Percentiles rank a stretch among this genome's conserved stretches.
Conservation (phyloP, 805 yeast genomes). For the Groenewaldozyma salmanticensis region DNA sequence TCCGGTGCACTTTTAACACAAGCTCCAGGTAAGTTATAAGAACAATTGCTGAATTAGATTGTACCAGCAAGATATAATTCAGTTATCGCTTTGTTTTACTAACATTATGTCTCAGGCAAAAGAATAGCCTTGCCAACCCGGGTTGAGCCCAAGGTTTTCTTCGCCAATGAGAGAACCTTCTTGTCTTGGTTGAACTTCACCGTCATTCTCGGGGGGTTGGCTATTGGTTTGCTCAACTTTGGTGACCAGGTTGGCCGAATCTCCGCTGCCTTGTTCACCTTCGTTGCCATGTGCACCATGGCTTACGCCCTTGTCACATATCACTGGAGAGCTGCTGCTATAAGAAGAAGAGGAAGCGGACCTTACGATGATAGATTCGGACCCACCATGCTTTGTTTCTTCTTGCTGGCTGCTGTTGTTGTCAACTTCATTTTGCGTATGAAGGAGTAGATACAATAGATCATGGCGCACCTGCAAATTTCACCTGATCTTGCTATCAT, state of each 20-base stretch:
- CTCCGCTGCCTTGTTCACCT: slow-evolving; percentile 87
- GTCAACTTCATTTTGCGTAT: slow-evolving; percentile 85
- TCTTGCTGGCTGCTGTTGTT: slow-evolving; percentile 84
- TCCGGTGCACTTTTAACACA: too few relatives aligned
- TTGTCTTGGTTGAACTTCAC: slow-evolving; percentile 98
- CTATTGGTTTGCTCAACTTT: slow-evolving; percentile 90
- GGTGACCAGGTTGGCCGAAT: slow-evolving; percentile 92
- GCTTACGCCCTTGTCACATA: slow-evolving; percentile 88
- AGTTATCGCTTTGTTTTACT: too few relatives aligned
- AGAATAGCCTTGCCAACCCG: slow-evolving; percentile 97
- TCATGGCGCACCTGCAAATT: too few relatives aligned
- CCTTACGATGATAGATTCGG: slow-evolving; percentile 99
- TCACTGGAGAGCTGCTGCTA: slow-evolving; percentile 99
- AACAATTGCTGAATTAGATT: too few relatives aligned
- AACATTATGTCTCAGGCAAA: too few relatives aligned
- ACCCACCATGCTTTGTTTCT: slow-evolving; percentile 94
- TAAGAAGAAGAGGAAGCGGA: slow-evolving; percentile 94
- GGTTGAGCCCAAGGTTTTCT: slow-evolving; percentile 97
- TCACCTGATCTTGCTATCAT: too few relatives aligned
- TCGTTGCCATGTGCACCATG: slow-evolving; percentile 98
- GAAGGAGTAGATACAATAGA: too few relatives aligned
- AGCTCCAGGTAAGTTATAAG: too few relatives aligned
- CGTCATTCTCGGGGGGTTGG: slow-evolving; percentile 93
- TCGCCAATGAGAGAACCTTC: slow-evolving; percentile 97
- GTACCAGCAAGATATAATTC: too few relatives aligned